Evolutionary conservation across 2,329 filamentous ascomycete species (phyloP).

Genomic region (Lecanicillium sp.): DNA sequence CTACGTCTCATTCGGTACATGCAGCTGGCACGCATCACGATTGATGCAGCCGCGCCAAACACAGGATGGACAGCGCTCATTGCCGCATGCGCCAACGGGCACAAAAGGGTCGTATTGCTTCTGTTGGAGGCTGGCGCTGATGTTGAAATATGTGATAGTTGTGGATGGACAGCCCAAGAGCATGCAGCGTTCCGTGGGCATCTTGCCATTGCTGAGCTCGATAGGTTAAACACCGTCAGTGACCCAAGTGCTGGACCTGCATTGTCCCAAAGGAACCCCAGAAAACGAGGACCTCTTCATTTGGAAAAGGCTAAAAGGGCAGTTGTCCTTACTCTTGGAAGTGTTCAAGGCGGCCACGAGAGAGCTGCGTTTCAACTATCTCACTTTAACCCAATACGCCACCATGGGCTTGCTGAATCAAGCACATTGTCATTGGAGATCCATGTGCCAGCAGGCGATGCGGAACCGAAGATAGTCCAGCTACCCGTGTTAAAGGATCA

Average conservation of each 20-base stretch:
- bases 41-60: conserved; percentile 14
- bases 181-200: conserved; percentile 25
- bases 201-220: conserved; percentile 16
- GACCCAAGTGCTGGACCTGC: not conserved
- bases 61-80: conserved; percentile 25
- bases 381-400: no score
- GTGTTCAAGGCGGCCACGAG: conserved; percentile 10
- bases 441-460: conserved; percentile 3
- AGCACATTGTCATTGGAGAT: no score
- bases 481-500: conserved; percentile 18
- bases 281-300: not conserved
- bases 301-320: conserved; percentile 1
- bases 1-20: conserved; percentile 10
- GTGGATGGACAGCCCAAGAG: conserved; percentile 27
- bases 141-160: no score
- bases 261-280: not conserved
- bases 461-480: conserved; percentile 7
- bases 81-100: conserved; percentile 19
- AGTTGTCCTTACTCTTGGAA: conserved; percentile 10
- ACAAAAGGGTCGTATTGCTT: conserved; percentile 14
- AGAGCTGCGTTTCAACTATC: conserved; percentile 4
- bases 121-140: conserved; percentile 20
- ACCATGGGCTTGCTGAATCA: no score
- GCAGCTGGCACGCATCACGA: conserved; percentile 1
- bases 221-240: not conserved